phyloP scores from a whole-genome alignment of 805 yeast genomes.

The Pichia pseudocactophila region DNA sequence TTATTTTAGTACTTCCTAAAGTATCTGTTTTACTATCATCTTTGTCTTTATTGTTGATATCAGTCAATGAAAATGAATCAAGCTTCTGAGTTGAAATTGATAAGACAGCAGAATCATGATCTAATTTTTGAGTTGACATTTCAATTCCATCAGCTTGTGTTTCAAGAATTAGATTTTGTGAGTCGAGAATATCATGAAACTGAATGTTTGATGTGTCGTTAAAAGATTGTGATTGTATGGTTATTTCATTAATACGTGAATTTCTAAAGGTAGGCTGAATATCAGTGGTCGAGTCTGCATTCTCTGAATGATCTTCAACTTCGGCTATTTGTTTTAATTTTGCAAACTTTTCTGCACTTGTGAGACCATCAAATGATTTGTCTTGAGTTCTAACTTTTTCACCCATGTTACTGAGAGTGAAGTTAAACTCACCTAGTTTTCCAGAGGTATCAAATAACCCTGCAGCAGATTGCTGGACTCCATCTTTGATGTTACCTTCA shows the following conservation, averaged over 20 bases:
- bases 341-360: slow-evolving; percentile 13
- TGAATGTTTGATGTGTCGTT: neutral
- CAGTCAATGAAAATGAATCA: neutral
- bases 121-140: slow-evolving; percentile 4
- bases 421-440: slow-evolving; percentile 13
- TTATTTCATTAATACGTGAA: neutral
- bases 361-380: slow-evolving; percentile 5
- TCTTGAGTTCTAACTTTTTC: slow-evolving; percentile 17
- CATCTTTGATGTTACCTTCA: slow-evolving; percentile 20
- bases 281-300: neutral
- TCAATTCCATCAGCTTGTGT: slow-evolving; percentile 22
- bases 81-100: neutral
- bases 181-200: slow-evolving; percentile 18
- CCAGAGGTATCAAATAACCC: slow-evolving; percentile 11
- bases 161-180: slow-evolving; percentile 24
- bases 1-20: neutral
- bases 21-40: slow-evolving; percentile 2
- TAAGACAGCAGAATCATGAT: neutral
- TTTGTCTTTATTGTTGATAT: neutral
- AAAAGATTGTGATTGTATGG: neutral
- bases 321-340: slow-evolving; percentile 11
- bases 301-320: slow-evolving; percentile 1
- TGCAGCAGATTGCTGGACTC: neutral
- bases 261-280: neutral
- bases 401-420: slow-evolving; percentile 21